Conservation (phyloP, 2,329 filamentous ascomycete genomes). For the Aspergillus sp. region DNA sequence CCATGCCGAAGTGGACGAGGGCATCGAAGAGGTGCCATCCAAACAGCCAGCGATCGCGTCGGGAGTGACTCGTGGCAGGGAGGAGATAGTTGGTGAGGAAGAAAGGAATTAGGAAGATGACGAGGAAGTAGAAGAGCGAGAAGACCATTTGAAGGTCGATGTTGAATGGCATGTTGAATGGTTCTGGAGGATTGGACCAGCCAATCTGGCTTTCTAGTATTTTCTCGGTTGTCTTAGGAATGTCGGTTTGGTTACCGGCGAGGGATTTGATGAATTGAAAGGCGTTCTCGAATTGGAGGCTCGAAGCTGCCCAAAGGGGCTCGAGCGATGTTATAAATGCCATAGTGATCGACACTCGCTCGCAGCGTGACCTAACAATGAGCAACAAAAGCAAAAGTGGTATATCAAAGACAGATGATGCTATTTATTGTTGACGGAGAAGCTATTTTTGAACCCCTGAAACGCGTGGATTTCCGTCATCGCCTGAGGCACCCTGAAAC, state of each 20-base stretch:
- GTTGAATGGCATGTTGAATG: constrained; percentile 34
- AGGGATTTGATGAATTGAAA: background rate
- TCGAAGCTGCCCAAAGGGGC: background rate
- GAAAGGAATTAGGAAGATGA: constrained; percentile 56
- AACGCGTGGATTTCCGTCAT: background rate
- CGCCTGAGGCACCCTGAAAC: background rate
- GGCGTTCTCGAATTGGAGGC: background rate
- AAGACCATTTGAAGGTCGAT: constrained; percentile 46
- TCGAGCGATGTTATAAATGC: constrained; percentile 4
- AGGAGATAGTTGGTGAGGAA: constrained; percentile 52
- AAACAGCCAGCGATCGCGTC: constrained; percentile 73
- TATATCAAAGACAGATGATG: background rate
- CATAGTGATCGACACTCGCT: background rate
- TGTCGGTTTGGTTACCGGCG: background rate
- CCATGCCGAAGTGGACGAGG: constrained; percentile 85
- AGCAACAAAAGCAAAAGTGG: background rate
- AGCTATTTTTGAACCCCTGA: constrained; percentile 3
- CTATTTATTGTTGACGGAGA: background rate
- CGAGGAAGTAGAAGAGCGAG: constrained; percentile 57
- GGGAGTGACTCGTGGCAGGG: constrained; percentile 51
- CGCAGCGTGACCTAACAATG: background rate
- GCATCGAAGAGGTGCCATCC: constrained; percentile 95
- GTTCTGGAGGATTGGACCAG: background rate
- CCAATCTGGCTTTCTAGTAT: background rate
- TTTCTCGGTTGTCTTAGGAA: background rate